phyloP scores from a whole-genome alignment of 768 basidiomycete species.

The Tricholoma flavovirens region DNA sequence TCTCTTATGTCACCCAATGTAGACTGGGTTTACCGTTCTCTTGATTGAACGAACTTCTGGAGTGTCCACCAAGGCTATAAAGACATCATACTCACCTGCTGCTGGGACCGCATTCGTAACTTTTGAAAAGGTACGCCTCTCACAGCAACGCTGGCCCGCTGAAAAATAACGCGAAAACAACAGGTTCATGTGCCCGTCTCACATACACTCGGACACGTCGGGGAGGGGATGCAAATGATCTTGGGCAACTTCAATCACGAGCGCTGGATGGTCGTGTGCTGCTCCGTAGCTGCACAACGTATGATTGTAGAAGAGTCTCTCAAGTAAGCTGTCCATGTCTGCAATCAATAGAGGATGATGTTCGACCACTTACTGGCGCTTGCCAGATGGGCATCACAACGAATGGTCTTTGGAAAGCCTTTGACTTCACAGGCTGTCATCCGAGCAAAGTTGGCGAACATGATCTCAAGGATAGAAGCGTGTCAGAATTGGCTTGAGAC shows the following conservation, averaged over 20 bases:
- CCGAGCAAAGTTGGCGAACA: slow-evolving; percentile 76
- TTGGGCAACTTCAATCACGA: slow-evolving; percentile 88
- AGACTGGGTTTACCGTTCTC: slow-evolving; percentile 73
- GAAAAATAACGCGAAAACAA: background rate
- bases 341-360: slow-evolving; percentile 1
- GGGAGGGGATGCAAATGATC: slow-evolving; percentile 78
- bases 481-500: slow-evolving; percentile 87
- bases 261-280: slow-evolving; percentile 79
- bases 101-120: slow-evolving; percentile 88
- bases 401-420: slow-evolving; percentile 88
- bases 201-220: slow-evolving; percentile 83
- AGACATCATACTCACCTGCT: slow-evolving; percentile 86
- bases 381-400: slow-evolving; percentile 79
- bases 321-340: slow-evolving; percentile 43
- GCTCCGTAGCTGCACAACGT: slow-evolving; percentile 70
- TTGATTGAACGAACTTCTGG: slow-evolving; percentile 66
- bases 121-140: slow-evolving; percentile 52
- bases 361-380: slow-evolving; percentile 1
- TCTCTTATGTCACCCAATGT: background rate
- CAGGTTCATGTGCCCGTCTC: slow-evolving; percentile 73
- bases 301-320: slow-evolving; percentile 85
- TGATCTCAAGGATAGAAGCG: slow-evolving; percentile 87
- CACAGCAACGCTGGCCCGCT: background rate
- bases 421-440: slow-evolving; percentile 81
- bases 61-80: slow-evolving; percentile 83